Conservation (phyloP, 441 rosid genomes). For the Pelargonium cotyledonis region DNA sequence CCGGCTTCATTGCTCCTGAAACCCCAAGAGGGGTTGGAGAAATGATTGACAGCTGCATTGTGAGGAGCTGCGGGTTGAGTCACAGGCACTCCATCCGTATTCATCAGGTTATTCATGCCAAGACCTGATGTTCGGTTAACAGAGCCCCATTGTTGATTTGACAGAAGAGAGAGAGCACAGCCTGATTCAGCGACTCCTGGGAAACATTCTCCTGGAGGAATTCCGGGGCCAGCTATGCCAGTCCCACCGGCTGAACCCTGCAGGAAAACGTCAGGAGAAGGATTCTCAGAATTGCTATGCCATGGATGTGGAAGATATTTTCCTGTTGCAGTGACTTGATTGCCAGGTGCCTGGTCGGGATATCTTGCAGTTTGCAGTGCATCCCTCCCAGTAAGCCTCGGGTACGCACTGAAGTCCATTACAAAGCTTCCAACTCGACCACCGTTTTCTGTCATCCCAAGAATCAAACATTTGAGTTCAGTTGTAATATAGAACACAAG, state of each 20-base stretch:
- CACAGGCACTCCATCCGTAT: constrained; percentile 33
- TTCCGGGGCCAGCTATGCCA: constrained; percentile 40
- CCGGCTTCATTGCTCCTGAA: constrained; percentile 37
- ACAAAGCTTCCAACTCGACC: constrained; percentile 50
- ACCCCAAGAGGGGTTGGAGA: constrained; percentile 47
- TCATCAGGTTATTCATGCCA: constrained; percentile 30
- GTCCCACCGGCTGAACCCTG: constrained; percentile 43
- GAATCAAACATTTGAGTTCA: constrained; percentile 6
- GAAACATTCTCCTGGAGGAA: constrained; percentile 63
- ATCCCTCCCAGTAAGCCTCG: constrained; percentile 36
- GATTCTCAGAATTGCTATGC: constrained; percentile 45
- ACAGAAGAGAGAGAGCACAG: constrained; percentile 99
- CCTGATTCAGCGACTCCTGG: constrained; percentile 53
- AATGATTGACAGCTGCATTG: constrained; percentile 27
- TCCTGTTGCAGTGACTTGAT: constrained; percentile 26
- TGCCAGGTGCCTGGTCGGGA: constrained; percentile 30
- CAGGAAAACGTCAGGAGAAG: constrained; percentile 40
- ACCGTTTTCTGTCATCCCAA: constrained; percentile 40
- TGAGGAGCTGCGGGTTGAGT: constrained; percentile 40
- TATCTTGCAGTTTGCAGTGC: constrained; percentile 42
- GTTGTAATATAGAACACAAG: neutral
- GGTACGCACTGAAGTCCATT: constrained; percentile 50
- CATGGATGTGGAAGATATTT: constrained; percentile 42
- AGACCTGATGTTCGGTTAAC: constrained; percentile 35
- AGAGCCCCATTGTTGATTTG: constrained; percentile 70